Evolutionary conservation across 2,329 filamentous ascomycete species (phyloP).

Genomic region (Hypoxylon sp.): DNA sequence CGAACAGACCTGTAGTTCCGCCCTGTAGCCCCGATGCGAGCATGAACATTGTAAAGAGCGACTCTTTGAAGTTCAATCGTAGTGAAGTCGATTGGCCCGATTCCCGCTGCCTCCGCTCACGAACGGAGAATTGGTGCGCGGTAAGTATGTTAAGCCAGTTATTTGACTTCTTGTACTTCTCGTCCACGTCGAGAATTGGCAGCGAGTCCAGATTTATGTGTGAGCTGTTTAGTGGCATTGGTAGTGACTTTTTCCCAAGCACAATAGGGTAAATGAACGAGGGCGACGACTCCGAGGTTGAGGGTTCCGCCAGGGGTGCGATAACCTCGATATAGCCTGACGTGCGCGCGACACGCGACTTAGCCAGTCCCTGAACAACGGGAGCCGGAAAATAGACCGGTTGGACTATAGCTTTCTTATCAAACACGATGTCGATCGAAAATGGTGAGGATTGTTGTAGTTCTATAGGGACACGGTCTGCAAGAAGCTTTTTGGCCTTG

Average conservation of each 20-base stretch:
- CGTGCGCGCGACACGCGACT: conserved; percentile 54
- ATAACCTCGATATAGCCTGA: conserved; percentile 57
- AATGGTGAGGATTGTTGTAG: conserved; percentile 52
- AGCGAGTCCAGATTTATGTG: conserved; percentile 56
- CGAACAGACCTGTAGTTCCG: conserved; percentile 55
- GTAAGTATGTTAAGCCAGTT: conserved; percentile 52
- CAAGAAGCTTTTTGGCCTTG: conserved; percentile 49
- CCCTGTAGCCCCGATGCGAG: conserved; percentile 56
- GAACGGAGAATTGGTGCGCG: conserved; percentile 52
- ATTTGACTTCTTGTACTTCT: conserved; percentile 45
- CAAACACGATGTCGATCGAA: conserved; percentile 53
- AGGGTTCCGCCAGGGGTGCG: conserved; percentile 47
- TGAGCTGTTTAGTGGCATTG: conserved; percentile 50
- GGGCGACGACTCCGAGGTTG: conserved; percentile 34
- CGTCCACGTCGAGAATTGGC: conserved; percentile 52
- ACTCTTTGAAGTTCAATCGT: conserved; percentile 59
- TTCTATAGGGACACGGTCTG: conserved; percentile 50
- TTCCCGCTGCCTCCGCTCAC: conserved; percentile 52
- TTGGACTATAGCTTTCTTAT: conserved; percentile 43
- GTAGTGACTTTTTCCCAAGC: conserved; percentile 43
- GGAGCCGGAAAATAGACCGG: conserved; percentile 53
- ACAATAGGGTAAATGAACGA: conserved; percentile 51
- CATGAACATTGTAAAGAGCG: conserved; percentile 58
- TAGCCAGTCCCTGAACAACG: conserved; percentile 48
- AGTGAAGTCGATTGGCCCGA: conserved; percentile 40